Conservation (phyloP, 2,329 filamentous ascomycete species). For the Rhytidhysteron rufulum region DNA sequence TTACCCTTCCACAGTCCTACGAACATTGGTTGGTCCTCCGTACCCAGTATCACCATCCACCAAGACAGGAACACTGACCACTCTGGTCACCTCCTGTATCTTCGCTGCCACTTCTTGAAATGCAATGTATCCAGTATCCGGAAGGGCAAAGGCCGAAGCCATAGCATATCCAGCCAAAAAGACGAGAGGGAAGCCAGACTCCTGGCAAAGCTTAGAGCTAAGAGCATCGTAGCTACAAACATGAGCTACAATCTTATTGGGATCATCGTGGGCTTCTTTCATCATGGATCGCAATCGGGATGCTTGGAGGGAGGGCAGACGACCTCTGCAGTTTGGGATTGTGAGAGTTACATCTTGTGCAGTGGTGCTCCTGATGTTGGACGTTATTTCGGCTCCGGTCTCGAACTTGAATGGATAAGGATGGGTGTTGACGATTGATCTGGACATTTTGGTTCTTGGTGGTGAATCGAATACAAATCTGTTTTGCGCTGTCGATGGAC, state of each 20-base stretch:
- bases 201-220: constrained; percentile 42
- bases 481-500: no score
- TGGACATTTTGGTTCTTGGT: no score
- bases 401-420: no score
- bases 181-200: constrained; percentile 45
- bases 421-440: no score
- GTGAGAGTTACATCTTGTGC: no score
- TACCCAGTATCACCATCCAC: constrained; percentile 49
- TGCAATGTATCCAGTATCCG: constrained; percentile 49
- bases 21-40: constrained; percentile 47
- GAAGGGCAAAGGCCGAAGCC: constrained; percentile 39
- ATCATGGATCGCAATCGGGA: no score
- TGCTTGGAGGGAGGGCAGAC: no score
- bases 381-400: no score
- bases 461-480: no score
- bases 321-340: no score
- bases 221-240: constrained; percentile 44
- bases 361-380: no score
- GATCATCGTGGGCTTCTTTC: no score
- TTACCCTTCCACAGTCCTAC: constrained; percentile 40
- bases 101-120: constrained; percentile 46
- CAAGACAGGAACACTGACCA: constrained; percentile 40
- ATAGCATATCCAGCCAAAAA: constrained; percentile 45
- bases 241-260: constrained; percentile 45
- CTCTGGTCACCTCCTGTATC: constrained; percentile 41